These are phyloP conservation scores for Trichophyton simii DNA, from an alignment of 2,329 filamentous ascomycete genomes.

Conservation along the genomic window DNA sequence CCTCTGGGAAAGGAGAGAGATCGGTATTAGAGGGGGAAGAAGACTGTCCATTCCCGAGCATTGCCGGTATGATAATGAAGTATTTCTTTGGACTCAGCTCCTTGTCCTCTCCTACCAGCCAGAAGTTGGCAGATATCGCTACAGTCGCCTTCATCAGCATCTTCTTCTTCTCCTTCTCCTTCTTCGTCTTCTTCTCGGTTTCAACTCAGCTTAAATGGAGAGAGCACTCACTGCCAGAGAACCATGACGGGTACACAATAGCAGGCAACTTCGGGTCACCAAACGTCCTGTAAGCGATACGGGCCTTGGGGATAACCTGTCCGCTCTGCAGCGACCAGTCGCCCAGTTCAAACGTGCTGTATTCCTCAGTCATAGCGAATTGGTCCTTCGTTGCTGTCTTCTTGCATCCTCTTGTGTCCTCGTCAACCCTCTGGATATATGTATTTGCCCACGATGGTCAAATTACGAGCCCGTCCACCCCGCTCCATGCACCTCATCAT, in stretches of 20 bases:
- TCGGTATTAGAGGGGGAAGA: conserved; percentile 53
- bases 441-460: not conserved
- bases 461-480: not conserved
- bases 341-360: conserved; percentile 46
- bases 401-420: no score
- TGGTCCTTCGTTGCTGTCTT: conserved; percentile 38
- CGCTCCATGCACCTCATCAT: not conserved
- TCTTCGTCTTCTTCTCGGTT: no score
- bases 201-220: not conserved
- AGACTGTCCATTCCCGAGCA: conserved; percentile 59
- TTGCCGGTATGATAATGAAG: conserved; percentile 55
- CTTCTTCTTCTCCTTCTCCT: no score
- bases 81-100: conserved; percentile 52
- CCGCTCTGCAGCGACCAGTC: conserved; percentile 57
- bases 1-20: conserved; percentile 47
- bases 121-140: conserved; percentile 58
- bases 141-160: conserved; percentile 5
- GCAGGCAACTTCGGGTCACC: conserved; percentile 50
- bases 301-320: conserved; percentile 48
- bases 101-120: conserved; percentile 56
- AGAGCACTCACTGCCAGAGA: conserved; percentile 42
- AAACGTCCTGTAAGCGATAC: conserved; percentile 66
- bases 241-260: conserved; percentile 69
- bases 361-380: conserved; percentile 34
- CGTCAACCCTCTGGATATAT: not conserved